These are phyloP conservation scores for Pseudocercospora eumusae DNA, from an alignment of 2,329 filamentous ascomycete genomes.

Conservation along the genomic window DNA sequence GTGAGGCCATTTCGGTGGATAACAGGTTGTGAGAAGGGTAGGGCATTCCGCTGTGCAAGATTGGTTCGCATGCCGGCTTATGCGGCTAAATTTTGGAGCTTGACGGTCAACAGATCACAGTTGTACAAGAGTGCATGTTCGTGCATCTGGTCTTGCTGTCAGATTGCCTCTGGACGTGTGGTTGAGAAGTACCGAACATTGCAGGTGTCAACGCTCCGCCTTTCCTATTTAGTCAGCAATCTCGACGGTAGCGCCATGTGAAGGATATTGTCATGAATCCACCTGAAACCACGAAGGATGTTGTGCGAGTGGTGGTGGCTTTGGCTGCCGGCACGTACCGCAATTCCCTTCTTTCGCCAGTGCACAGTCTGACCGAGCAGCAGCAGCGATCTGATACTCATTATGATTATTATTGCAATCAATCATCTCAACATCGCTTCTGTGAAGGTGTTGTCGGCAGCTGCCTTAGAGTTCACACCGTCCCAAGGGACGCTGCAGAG, in stretches of 20 bases:
- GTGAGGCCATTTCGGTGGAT: neutral
- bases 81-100: conserved; percentile 3
- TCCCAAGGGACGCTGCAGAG: conserved; percentile 24
- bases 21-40: neutral
- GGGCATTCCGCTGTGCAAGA: neutral
- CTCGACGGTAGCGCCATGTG: neutral
- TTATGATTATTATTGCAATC: too few relatives aligned
- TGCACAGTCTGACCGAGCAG: conserved; percentile 20
- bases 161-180: neutral
- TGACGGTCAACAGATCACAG: neutral
- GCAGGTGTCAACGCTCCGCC: neutral
- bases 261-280: conserved; percentile 1
- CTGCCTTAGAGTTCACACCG: conserved; percentile 29
- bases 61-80: conserved; percentile 2
- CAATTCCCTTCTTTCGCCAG: conserved; percentile 16
- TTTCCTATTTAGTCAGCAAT: neutral
- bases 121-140: neutral
- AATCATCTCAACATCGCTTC: neutral
- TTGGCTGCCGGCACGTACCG: conserved; percentile 19
- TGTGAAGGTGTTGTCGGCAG: conserved; percentile 24
- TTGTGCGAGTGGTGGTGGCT: conserved; percentile 15
- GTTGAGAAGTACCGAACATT: neutral
- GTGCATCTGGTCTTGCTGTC: neutral
- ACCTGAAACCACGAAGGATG: conserved; percentile 7
- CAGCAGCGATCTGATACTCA: conserved; percentile 10